A percentile compares a stretch with the other conserved stretches of the same genome.
phyloP scores from a whole-genome alignment of 2,329 filamentous ascomycete genomes.

The Gliomastix tumulicola region DNA sequence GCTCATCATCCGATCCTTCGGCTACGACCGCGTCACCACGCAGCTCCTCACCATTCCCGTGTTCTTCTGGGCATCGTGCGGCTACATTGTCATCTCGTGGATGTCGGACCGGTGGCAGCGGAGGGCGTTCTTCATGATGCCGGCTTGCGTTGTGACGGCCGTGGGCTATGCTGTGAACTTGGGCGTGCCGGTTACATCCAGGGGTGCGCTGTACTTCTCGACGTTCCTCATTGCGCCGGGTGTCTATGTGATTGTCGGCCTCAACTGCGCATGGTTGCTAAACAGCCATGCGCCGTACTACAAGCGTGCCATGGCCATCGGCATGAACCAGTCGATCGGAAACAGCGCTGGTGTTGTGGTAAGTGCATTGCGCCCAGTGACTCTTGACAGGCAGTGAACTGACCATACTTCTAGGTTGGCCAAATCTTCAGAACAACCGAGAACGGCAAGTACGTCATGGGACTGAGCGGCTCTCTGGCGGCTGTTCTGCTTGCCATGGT shows the following conservation, averaged over 20 bases:
- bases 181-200: slow-evolving; percentile 6
- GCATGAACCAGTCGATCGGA: slow-evolving; percentile 36
- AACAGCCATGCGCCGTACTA: slow-evolving; percentile 39
- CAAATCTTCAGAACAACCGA: slow-evolving; percentile 9
- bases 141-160: slow-evolving; percentile 11
- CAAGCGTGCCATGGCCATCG: slow-evolving; percentile 35
- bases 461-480: slow-evolving; percentile 12
- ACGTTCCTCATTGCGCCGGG: slow-evolving; percentile 14
- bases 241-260: slow-evolving; percentile 19
- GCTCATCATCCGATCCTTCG: slow-evolving; percentile 20
- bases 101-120: slow-evolving; percentile 11
- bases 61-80: slow-evolving; percentile 10
- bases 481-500: slow-evolving; percentile 10
- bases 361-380: too few species aligned
- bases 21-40: slow-evolving; percentile 17
- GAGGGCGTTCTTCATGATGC: slow-evolving; percentile 11
- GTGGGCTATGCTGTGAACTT: slow-evolving; percentile 17
- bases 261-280: slow-evolving; percentile 39
- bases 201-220: slow-evolving; percentile 9
- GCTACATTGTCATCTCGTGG: slow-evolving; percentile 20
- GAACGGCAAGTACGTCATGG: slow-evolving; percentile 13
- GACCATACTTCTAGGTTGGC: slow-evolving; percentile 4
- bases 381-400: background rate
- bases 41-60: slow-evolving; percentile 24
- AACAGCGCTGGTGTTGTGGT: slow-evolving; percentile 40